Evolutionary conservation across 345 rosid genomes (phyloP), one percentile per base, ranked within the genome.

Genomic region (Lumnitzera racemosa): DNA sequence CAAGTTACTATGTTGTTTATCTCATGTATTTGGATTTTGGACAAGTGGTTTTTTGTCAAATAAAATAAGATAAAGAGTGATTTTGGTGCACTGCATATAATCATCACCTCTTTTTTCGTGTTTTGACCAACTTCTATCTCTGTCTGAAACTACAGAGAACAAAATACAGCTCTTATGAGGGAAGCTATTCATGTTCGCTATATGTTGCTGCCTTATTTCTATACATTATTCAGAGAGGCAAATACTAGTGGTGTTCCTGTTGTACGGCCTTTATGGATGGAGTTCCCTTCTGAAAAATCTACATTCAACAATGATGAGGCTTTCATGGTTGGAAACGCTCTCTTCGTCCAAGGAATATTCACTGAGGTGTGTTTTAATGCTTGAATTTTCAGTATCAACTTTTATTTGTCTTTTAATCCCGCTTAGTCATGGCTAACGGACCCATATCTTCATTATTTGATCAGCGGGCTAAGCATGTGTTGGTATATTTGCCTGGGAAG

Each of bases 191-290:
- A 69, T 66, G 68, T 76, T 43, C 99, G 99, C 52, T 95, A 95
- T 81, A 70, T 68, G 67, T 69, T 90, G 66, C 95, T 95, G 17
- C 99, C 99, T 41, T 90, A 86, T 65, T 95, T 84, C 71, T 95
- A 90, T 86, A 85, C 97, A 48, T 79, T 90, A 63, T 95, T 95
- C 67, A 77, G 99, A 80, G 99, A 88, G 84, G 90, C 99, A 77
- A 95, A 95, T 49, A 56, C 78, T 15, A 88, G 74, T 13, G 99
- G 99, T 67, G 68, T 84, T 71, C 97, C 99, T 24, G 84, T 95
- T 54, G 51, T 76, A 54, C 97, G 97, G 15, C 96, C 99, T 41
- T 59, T 95, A 67, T 95, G 99, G 99, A 95, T 95, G 99, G 99
- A 95, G 79, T 90, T 95, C 76, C 95, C 99, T 46, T 78, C 75